These are phyloP conservation scores for Umbelopsis ramanniana DNA, from an alignment of 192 early-diverging fungal species.

Conservation along the genomic window DNA sequence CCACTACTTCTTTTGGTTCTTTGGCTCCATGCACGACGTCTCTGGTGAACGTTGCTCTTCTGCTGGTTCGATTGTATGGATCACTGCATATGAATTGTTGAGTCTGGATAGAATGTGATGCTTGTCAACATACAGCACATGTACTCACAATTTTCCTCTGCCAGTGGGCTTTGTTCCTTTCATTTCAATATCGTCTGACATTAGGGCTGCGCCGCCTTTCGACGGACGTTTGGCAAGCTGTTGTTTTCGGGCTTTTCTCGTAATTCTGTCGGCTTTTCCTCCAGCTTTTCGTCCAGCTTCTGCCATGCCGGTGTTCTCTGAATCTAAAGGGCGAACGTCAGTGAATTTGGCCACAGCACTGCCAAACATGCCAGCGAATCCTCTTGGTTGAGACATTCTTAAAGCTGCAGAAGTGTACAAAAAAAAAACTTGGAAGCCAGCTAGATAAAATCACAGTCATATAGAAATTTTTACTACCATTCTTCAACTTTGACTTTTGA, in stretches of 20 bases:
- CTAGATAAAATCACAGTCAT: not conserved
- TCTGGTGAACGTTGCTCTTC: conserved; percentile 10
- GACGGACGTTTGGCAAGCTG: not conserved
- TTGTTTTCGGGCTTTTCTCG: not conserved
- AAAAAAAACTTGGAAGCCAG: conserved; percentile 1
- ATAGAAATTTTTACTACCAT: not conserved
- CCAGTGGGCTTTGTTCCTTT: conserved; percentile 7
- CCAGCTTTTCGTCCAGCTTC: not conserved
- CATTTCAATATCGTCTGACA: not conserved
- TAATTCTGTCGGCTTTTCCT: conserved; percentile 1
- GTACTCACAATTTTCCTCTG: conserved; percentile 14
- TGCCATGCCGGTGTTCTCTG: not conserved
- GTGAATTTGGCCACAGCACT: conserved; percentile 9
- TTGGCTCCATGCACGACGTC: conserved; percentile 18
- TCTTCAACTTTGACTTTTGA: not conserved
- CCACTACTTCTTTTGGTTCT: conserved; percentile 17
- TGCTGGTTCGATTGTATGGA: conserved; percentile 1
- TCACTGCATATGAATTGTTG: not conserved
- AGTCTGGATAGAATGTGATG: not conserved
- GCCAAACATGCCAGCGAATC: conserved; percentile 19
- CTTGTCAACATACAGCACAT: not conserved
- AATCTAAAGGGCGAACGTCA: not conserved
- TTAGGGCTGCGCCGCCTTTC: not conserved
- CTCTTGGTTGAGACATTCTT: conserved; percentile 15
- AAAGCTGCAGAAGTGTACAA: not conserved